These are phyloP conservation scores for Nakataea oryzae DNA, from an alignment of 2,329 filamentous ascomycete genomes.

Conservation along the genomic window DNA sequence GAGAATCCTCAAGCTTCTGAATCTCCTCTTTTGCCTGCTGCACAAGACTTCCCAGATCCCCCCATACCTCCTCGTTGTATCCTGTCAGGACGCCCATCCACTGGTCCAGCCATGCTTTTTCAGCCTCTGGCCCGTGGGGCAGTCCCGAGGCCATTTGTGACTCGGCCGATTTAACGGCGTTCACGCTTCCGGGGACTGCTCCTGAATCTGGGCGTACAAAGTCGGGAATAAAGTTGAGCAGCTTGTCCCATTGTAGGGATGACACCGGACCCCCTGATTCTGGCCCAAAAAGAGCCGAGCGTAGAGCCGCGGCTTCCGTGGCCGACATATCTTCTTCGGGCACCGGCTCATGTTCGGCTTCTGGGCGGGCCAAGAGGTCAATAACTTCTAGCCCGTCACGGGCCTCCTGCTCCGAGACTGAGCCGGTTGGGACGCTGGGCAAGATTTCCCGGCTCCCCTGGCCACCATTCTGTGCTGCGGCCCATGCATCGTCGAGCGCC, in stretches of 20 bases:
- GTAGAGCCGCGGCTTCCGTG: slow-evolving; percentile 21
- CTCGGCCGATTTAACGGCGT: slow-evolving; percentile 2
- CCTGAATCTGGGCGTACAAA: slow-evolving; percentile 20
- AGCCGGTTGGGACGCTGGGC: neutral
- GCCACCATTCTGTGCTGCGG: too few species aligned
- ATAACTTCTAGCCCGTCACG: slow-evolving; percentile 28
- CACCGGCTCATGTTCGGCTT: slow-evolving; percentile 9
- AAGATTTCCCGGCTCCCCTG: neutral
- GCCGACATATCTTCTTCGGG: slow-evolving; percentile 3
- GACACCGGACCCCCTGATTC: slow-evolving; percentile 8
- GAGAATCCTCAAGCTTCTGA: slow-evolving; percentile 23
- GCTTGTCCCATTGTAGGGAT: slow-evolving; percentile 27
- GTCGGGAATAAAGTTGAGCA: slow-evolving; percentile 40
- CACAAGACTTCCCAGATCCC: slow-evolving; percentile 46
- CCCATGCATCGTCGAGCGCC: neutral
- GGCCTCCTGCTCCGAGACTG: slow-evolving; percentile 21
- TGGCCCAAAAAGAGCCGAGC: slow-evolving; percentile 25
- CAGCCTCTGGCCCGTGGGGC: slow-evolving; percentile 23
- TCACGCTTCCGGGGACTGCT: slow-evolving; percentile 7
- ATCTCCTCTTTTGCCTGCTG: slow-evolving; percentile 47
- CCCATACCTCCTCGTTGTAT: slow-evolving; percentile 61
- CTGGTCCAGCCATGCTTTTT: slow-evolving; percentile 36
- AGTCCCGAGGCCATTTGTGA: slow-evolving; percentile 24
- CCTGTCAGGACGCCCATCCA: slow-evolving; percentile 45
- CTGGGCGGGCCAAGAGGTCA: slow-evolving; percentile 19